These are phyloP conservation scores for Bruguiera hainesii DNA, from an alignment of 441 rosid genomes.

Conservation along the genomic window DNA sequence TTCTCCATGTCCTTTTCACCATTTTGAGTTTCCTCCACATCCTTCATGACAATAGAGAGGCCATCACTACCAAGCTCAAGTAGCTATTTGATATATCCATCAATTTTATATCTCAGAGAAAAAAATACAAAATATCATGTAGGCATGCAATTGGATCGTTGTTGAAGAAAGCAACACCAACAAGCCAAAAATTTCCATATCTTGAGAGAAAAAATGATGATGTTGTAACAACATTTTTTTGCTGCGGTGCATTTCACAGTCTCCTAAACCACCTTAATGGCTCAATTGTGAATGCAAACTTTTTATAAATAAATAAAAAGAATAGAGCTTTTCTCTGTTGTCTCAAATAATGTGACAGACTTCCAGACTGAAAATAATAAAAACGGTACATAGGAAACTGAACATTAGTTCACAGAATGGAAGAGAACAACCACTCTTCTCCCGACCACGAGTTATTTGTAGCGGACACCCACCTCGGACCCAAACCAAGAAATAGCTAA, in stretches of 20 bases:
- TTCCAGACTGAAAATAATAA: too few relatives aligned
- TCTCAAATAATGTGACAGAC: not conserved
- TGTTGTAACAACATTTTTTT: not conserved
- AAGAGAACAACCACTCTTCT: too few relatives aligned
- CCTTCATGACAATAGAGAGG: slow-evolving; percentile 55
- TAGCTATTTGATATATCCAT: slow-evolving; percentile 28
- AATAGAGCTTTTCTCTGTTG: not conserved
- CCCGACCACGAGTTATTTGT: too few relatives aligned
- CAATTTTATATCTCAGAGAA: slow-evolving; percentile 20
- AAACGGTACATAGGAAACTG: too few relatives aligned
- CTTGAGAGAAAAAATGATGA: not conserved
- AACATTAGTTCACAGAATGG: too few relatives aligned
- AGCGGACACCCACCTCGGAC: too few relatives aligned
- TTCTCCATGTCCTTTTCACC: slow-evolving; percentile 39
- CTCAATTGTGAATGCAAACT: not conserved
- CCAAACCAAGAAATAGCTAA: too few relatives aligned
- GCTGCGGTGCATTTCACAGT: not conserved
- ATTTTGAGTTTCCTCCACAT: slow-evolving; percentile 26
- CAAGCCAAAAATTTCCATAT: not conserved
- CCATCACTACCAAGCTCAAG: slow-evolving; percentile 33
- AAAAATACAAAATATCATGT: slow-evolving; percentile 20
- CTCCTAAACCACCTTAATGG: not conserved
- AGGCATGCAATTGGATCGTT: slow-evolving; percentile 2
- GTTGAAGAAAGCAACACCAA: slow-evolving; percentile 5
- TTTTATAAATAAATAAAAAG: not conserved